Evolutionary conservation across 257 asterid species (phyloP), one percentile per base, ranked within the genome.

Genomic region (Primulina tabacum): DNA sequence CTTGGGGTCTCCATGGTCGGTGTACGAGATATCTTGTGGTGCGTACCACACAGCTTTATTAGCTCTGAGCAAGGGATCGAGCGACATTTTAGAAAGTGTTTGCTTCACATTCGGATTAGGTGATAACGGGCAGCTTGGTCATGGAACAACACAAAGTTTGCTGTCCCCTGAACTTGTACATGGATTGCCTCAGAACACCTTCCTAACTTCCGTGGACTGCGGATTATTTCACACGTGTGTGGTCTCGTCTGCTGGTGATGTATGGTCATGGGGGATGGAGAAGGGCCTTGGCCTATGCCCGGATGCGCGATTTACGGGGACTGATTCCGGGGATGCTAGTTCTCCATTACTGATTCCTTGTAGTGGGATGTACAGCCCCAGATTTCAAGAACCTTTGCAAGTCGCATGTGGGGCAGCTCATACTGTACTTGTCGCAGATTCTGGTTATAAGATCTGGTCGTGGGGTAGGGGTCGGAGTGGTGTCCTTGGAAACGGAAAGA

Each of bases 201-300:
- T 81, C 80, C 81, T 90, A 14, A 78, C 81, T 62, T 90, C 98
- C 5, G 78, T 92, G 56, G 92, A 81, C 73, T 92, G 98, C 60
- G 98, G 98, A 32, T 83, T 92, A 56, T 92, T 90, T 71, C 96
- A 90, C 80, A 88, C 97, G 26, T 88, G 97, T 30, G 83, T 84
- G 17, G 92, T 85, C 64, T 85, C 97, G 0, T 90, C 98, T 52
- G 84, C 81, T 30, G 97, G 97, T 28, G 91, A 90, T 43, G 88
- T 90, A 30, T 92, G 97, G 97, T 90, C 95, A 35, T 92, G 98
- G 97, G 98, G 98, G 62, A 92, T 92, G 98, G 95, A 88, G 82
- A 88, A 84, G 76, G 98, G 98, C 67, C 87, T 90, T 28, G 97
- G 98, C 55, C 73, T 92, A 58, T 90, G 96, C 69, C 97, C 98